Evolutionary conservation across 345 rosid genomes (phyloP), one percentile per base, ranked within the genome.

Genomic region (Durio zibethinus): DNA sequence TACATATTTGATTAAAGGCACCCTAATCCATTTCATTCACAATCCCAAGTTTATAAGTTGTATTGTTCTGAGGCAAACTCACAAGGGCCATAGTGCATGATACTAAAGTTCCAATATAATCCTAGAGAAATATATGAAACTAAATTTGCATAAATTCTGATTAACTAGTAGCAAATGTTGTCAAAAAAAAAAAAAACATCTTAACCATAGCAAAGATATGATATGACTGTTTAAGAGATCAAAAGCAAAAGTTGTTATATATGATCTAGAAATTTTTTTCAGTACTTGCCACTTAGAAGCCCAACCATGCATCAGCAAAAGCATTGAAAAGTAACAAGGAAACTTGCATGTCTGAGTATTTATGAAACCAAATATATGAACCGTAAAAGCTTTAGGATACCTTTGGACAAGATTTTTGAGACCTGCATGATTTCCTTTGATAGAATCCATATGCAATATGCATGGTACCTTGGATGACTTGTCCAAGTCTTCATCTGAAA

Each of bases 401-500:
- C 98, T 93, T 83, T 97, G 99, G 74, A 94, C 84, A 43, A 97
- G 97, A 84, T 87, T 91, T 80, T 97, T 94, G 76, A 97, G 97
- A 42, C 99, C 97, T 9, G 92, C 87, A 72, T 96, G 99, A 81
- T 91, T 96, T 81, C 99, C 99, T 94, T 80, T 97, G 61, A 97
- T 91, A 63, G 99, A 94, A 84, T 97, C 99, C 99, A 97, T 94
- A 80, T 97, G 99, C 83, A 97, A 82, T 78, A 97, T 87, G 80
- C 99, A 97, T 18, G 99, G 98, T 31, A 94, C 82, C 77, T 83
- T 94, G 35, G 76, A 73, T 15, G 87, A 84, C 78, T 82, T 84
- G 71, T 77, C 81, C 40, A 83, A 45, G 27, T 90, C 91, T 57
- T 84, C 90, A 77, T 89, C 98, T 92, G 88, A 72, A 82, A 78